Evolutionary conservation across 1,284 basidiomycete species (phyloP).

Genomic region (Bjerkandera adusta): DNA sequence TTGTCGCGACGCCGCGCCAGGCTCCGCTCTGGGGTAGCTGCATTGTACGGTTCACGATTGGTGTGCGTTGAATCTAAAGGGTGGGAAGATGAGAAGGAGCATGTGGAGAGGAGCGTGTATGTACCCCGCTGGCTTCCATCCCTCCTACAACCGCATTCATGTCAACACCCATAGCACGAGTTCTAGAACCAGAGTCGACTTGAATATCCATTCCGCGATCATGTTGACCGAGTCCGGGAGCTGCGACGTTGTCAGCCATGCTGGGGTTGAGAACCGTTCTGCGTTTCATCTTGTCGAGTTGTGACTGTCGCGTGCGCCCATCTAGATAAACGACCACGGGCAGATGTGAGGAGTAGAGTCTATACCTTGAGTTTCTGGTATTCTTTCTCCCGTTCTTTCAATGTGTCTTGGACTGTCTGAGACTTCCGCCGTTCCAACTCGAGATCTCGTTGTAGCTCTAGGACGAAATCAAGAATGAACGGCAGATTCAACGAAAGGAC

Average conservation of each 20-base stretch:
- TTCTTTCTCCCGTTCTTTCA: constrained; percentile 78
- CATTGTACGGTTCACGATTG: constrained; percentile 52
- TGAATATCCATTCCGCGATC: neutral
- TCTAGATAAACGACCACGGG: neutral
- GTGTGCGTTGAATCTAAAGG: constrained; percentile 69
- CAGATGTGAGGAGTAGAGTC: constrained; percentile 3
- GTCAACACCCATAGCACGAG: constrained; percentile 32
- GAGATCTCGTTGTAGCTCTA: constrained; percentile 75
- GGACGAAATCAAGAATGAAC: constrained; percentile 5
- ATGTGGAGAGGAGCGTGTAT: constrained; percentile 13
- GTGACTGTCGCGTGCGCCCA: constrained; percentile 38
- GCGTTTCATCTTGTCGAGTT: constrained; percentile 76
- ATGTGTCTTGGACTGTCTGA: constrained; percentile 68
- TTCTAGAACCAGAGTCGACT: neutral
- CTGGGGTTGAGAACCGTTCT: constrained; percentile 58
- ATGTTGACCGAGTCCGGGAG: constrained; percentile 4
- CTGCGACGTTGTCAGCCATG: constrained; percentile 20
- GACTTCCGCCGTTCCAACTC: constrained; percentile 74
- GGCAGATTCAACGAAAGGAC: constrained; percentile 5
- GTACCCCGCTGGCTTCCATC: constrained; percentile 69
- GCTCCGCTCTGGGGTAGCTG: constrained; percentile 14
- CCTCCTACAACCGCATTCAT: constrained; percentile 58
- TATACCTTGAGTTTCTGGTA: constrained; percentile 81
- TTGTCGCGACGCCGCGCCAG: constrained; percentile 1
- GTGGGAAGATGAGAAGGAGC: neutral